These are phyloP conservation scores for Calvatia gigantea DNA, from an alignment of 768 basidiomycete species.

Conservation along the genomic window DNA sequence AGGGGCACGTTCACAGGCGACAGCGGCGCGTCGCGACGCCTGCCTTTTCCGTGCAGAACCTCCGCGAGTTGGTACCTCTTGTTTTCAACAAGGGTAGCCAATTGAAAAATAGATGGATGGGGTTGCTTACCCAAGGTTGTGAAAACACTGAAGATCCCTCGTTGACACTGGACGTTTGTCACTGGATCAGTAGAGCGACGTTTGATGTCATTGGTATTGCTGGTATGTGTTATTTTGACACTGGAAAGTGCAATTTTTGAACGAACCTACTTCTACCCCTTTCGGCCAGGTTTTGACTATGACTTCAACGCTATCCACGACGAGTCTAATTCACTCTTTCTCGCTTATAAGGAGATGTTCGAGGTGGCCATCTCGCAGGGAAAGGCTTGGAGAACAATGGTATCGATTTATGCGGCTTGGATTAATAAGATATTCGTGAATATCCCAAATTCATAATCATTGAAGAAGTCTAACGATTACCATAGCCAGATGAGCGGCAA, in stretches of 20 bases:
- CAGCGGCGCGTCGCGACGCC: conserved; percentile 76
- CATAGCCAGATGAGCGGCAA: conserved; percentile 51
- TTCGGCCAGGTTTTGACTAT: conserved; percentile 88
- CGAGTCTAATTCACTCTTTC: conserved; percentile 73
- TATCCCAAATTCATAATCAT: conserved; percentile 13
- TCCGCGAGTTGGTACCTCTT: conserved; percentile 67
- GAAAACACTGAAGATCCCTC: background rate
- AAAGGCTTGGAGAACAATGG: conserved; percentile 36
- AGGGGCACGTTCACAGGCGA: conserved; percentile 74
- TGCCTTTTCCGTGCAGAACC: conserved; percentile 77
- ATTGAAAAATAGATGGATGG: conserved; percentile 58
- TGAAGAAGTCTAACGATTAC: background rate
- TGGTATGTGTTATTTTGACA: conserved; percentile 52
- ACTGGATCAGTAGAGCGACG: conserved; percentile 79
- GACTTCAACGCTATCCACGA: conserved; percentile 81
- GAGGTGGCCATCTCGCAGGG: conserved; percentile 64
- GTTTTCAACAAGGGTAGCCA: conserved; percentile 66
- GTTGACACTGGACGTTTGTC: conserved; percentile 63
- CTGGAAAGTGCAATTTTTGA: too few species aligned
- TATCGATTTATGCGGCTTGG: conserved; percentile 58
- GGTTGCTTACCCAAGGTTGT: conserved; percentile 30
- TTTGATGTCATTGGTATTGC: conserved; percentile 93
- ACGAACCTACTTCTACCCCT: too few species aligned
- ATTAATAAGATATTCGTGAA: conserved; percentile 54
- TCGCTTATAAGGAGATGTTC: conserved; percentile 85